A percentile compares a stretch with the other conserved stretches of the same genome.
Conservation (phyloP, 768 basidiomycete genomes). For the Pholiota microspora region DNA sequence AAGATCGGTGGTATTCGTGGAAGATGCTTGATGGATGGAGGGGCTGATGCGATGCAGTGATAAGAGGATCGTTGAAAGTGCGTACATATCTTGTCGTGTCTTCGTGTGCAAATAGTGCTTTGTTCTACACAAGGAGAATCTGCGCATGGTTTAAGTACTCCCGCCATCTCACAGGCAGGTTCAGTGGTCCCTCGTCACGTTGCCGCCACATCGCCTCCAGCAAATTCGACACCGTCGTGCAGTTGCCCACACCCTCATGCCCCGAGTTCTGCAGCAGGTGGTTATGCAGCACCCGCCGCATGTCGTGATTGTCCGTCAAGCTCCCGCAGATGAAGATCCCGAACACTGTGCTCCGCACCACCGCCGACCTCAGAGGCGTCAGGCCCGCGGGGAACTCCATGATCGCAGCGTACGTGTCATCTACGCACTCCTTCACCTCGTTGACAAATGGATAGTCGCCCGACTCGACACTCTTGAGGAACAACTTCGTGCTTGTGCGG, state of each 20-base stretch:
- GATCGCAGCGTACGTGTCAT: constrained; percentile 21
- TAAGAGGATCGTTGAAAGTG: background rate
- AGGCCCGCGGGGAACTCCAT: constrained; percentile 1
- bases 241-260: constrained; percentile 63
- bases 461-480: constrained; percentile 74
- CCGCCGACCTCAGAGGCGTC: constrained; percentile 26
- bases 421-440: constrained; percentile 55
- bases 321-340: constrained; percentile 72
- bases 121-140: constrained; percentile 49
- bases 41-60: background rate
- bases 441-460: constrained; percentile 65
- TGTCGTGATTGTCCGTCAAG: constrained; percentile 50
- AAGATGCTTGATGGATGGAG: background rate
- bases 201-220: constrained; percentile 59
- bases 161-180: constrained; percentile 59
- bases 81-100: background rate
- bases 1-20: background rate
- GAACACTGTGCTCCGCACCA: constrained; percentile 78
- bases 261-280: constrained; percentile 49
- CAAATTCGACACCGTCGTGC: constrained; percentile 48
- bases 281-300: constrained; percentile 41
- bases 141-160: constrained; percentile 45
- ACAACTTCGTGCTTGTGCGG: constrained; percentile 71
- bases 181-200: constrained; percentile 24
- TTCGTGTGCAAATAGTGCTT: background rate